Conservation (phyloP, 176 grass and related monocot genomes). For the Rhynchospora tenuis region DNA sequence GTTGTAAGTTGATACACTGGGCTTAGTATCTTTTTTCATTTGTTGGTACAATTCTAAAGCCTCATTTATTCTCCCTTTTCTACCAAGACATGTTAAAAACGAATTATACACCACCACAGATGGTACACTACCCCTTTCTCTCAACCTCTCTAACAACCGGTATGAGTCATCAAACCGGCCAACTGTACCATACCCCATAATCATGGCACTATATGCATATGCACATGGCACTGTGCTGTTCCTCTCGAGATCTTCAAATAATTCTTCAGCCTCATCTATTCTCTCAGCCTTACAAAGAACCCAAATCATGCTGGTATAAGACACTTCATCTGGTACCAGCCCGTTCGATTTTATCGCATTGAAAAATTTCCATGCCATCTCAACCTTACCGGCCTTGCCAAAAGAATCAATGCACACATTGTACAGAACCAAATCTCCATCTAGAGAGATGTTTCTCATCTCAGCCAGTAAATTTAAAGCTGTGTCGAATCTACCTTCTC, state of each 20-base stretch:
- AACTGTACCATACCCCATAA: conserved; percentile 79
- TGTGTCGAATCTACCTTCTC: conserved; percentile 42
- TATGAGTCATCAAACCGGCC: conserved; percentile 66
- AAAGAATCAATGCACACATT: conserved; percentile 93
- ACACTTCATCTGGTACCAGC: conserved; percentile 69
- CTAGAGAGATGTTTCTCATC: conserved; percentile 70
- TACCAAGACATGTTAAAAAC: conserved; percentile 78
- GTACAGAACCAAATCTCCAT: conserved; percentile 69
- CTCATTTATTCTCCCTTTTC: conserved; percentile 59
- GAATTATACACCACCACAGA: conserved; percentile 90
- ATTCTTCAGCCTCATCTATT: conserved; percentile 60
- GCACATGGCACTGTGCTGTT: conserved; percentile 62
- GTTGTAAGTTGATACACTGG: conserved; percentile 79
- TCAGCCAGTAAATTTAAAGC: conserved; percentile 59
- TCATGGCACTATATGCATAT: conserved; percentile 83
- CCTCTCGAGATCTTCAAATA: conserved; percentile 65
- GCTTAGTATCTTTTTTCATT: conserved; percentile 89
- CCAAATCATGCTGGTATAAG: conserved; percentile 85
- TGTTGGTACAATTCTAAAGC: conserved; percentile 54
- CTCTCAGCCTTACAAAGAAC: conserved; percentile 71
- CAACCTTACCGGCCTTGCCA: conserved; percentile 82
- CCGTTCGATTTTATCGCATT: conserved; percentile 68
- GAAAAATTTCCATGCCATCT: conserved; percentile 96
- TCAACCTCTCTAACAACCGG: conserved; percentile 60
- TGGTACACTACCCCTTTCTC: conserved; percentile 84